These are phyloP conservation scores for Pisolithus marmoratus DNA, from an alignment of 768 basidiomycete species.

Conservation along the genomic window DNA sequence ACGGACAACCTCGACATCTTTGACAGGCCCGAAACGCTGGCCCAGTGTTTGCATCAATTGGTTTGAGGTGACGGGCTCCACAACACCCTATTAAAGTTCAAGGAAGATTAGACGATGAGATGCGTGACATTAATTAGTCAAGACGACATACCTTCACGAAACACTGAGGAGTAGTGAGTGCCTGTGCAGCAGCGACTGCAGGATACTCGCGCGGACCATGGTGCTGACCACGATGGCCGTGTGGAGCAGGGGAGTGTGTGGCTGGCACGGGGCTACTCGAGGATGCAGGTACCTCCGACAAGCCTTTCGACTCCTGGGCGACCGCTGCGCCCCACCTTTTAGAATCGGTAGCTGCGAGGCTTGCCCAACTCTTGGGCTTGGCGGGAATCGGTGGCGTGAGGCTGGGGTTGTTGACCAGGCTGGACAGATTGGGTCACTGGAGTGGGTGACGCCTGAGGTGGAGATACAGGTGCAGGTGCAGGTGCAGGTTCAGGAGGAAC, in stretches of 20 bases:
- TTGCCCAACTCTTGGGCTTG: constrained; percentile 82
- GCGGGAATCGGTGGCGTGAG: constrained; percentile 34
- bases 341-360: constrained; percentile 75
- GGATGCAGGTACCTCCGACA: constrained; percentile 54
- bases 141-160: constrained; percentile 78
- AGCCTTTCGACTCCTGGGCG: constrained; percentile 70
- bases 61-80: constrained; percentile 52
- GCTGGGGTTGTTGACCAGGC: constrained; percentile 25
- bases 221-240: constrained; percentile 29
- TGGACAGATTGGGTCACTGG: constrained; percentile 23
- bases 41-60: constrained; percentile 47
- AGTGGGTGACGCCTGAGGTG: constrained; percentile 20
- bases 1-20: constrained; percentile 86
- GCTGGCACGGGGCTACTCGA: constrained; percentile 37
- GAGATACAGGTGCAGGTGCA: constrained; percentile 21
- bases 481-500: constrained; percentile 25
- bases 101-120: background rate
- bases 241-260: constrained; percentile 28
- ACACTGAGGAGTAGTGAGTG: constrained; percentile 67
- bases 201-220: constrained; percentile 40
- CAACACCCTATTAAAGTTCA: constrained; percentile 52
- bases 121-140: background rate
- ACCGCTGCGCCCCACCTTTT: constrained; percentile 85
- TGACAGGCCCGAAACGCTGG: constrained; percentile 71
- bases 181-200: constrained; percentile 48